Conservation (phyloP, 306 rosid genomes). For the Astragalus membranaceus region DNA sequence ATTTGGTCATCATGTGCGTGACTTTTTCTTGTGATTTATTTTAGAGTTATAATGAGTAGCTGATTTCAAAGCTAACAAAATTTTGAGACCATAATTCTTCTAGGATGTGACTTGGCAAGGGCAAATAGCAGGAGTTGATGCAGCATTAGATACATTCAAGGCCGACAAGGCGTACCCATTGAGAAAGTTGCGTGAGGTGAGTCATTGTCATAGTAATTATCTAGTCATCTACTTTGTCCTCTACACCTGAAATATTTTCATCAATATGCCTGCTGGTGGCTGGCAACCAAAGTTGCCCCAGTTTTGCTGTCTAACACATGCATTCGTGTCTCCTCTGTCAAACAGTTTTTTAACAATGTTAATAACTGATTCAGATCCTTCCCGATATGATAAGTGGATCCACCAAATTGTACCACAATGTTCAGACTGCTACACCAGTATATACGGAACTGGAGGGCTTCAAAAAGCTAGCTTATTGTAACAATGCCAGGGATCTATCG, state of each 20-base stretch:
- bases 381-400: constrained; percentile 64
- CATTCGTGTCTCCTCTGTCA: not conserved
- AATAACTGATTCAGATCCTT: constrained; percentile 71
- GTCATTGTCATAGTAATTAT: constrained; percentile 15
- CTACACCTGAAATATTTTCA: constrained; percentile 11
- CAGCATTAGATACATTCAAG: constrained; percentile 70
- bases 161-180: constrained; percentile 80
- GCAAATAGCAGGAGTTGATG: constrained; percentile 67
- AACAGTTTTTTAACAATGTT: constrained; percentile 18
- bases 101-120: constrained; percentile 98
- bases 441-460: constrained; percentile 64
- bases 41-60: not conserved
- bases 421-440: constrained; percentile 54
- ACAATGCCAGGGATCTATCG: constrained; percentile 52
- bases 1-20: not conserved
- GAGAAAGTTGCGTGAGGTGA: constrained; percentile 65
- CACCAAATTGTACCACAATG: constrained; percentile 67
- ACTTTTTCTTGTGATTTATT: constrained; percentile 12
- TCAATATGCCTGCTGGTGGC: constrained; percentile 9
- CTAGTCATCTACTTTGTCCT: constrained; percentile 6
- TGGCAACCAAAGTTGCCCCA: constrained; percentile 2
- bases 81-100: constrained; percentile 14
- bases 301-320: not conserved
- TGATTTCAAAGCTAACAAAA: constrained; percentile 5
- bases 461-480: constrained; percentile 42